Conservation (phyloP, 768 basidiomycete species). For the Suillus clintonianus region DNA sequence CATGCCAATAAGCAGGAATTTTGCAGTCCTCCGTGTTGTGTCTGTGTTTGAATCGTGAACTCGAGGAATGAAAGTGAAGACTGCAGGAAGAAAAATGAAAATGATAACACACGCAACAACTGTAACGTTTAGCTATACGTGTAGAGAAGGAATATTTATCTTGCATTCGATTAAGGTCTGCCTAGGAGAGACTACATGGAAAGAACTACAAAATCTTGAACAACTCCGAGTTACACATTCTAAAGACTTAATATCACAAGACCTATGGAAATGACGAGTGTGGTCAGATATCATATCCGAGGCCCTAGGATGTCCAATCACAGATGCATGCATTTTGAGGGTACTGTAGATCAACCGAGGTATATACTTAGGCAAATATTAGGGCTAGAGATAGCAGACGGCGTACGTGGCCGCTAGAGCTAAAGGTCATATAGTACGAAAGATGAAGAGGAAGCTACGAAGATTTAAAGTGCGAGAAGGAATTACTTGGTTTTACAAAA, state of each 20-base stretch:
- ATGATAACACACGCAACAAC: background rate
- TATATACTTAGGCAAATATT: background rate
- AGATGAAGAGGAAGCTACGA: background rate
- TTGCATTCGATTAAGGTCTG: background rate
- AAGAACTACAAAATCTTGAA: background rate
- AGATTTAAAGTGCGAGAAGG: background rate
- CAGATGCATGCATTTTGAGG: conserved; percentile 11
- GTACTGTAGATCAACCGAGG: background rate
- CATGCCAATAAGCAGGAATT: background rate
- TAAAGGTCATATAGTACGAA: background rate
- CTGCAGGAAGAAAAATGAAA: background rate
- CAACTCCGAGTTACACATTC: background rate
- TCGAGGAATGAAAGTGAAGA: background rate
- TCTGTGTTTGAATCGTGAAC: background rate
- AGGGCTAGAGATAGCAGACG: background rate
- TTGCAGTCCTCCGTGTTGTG: background rate
- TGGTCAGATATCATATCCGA: background rate
- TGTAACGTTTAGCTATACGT: background rate
- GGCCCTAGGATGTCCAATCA: background rate
- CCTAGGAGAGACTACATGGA: background rate
- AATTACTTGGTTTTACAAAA: background rate
- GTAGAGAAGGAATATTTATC: background rate
- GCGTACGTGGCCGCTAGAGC: background rate
- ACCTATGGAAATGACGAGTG: background rate
- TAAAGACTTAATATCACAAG: background rate